Base-by-base conservation (phyloP, 2,329 filamentous ascomycete genomes). In the Pseudogymnoascus sp. region DNA sequence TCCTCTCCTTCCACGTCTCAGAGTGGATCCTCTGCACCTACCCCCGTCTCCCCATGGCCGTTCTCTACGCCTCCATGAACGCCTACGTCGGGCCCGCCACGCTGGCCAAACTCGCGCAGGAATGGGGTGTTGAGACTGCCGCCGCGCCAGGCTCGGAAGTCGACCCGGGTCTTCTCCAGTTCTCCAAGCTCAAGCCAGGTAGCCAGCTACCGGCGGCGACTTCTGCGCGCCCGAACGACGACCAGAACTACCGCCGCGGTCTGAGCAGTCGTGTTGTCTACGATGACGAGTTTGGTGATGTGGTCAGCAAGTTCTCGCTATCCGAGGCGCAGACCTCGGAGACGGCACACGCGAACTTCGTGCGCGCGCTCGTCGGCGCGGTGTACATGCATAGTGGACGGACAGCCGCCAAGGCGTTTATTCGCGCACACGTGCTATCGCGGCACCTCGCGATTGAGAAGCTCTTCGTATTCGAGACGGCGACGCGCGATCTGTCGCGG, bases 101-200 rank as follows among this genome's bases (percentile, higher is more conserved):
- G 0, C 81, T 97, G 55, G 79, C 87, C 60, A 80, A 86, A 19
- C 83, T 97, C 67, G 85, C 90, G 14, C 80, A 82, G 65, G 89
- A 94, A 77, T 99, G 94, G 94, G 94, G 94, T 76, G 86, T 97
- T 14, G 93, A 97, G 74, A 78, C 81, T 45, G 93, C 91, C n/a
- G 90, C 89, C 10, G 88, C 86, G 19, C 94, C 94, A 0, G 94
- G 93, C 60, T 85, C 85, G 64, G 93, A 97, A 77, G 92, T 97
- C 62, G 94, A 99, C 73, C 88, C 92, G 0, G 94, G 93, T 5
- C 80, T 96, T 61, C 80, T 99, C 65, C 94, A 97, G 73, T 96
- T 92, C 80, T 78, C 77, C 72, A 75, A 81, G 61, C 69, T 77
- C 5, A 71, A 74, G 60, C 72, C 76, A 14, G 78, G 80, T 19